A percentile compares a stretch with the other conserved stretches of the same genome.
Evolutionary conservation across 495 filamentous ascomycete species (phyloP).

Genomic region (Aspergillus sclerotiicarbonarius): DNA sequence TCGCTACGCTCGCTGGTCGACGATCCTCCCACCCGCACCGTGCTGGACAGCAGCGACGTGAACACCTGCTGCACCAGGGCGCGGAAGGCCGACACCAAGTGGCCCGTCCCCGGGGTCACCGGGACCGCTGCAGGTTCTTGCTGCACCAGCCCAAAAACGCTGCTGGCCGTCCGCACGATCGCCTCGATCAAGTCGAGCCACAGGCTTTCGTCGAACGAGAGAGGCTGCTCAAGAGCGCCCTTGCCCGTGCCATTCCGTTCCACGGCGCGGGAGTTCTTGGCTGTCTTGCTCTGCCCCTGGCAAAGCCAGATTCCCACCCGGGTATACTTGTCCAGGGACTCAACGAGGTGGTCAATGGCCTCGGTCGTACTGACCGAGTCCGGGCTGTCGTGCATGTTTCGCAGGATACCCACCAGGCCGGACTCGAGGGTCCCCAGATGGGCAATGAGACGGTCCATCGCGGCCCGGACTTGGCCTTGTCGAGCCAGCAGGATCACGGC

Average conservation of each 20-base stretch:
- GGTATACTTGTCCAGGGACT: slow-evolving; percentile 80
- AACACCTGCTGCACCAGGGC: slow-evolving; percentile 85
- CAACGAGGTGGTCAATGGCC: slow-evolving; percentile 59
- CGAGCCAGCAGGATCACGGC: slow-evolving; percentile 87
- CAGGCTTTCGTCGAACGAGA: slow-evolving; percentile 75
- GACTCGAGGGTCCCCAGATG: slow-evolving; percentile 78
- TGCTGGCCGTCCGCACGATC: slow-evolving; percentile 75
- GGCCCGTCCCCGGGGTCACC: slow-evolving; percentile 10
- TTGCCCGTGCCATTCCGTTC: slow-evolving; percentile 38
- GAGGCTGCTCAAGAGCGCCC: slow-evolving; percentile 53
- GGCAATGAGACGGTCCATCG: slow-evolving; percentile 77
- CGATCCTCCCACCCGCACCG: slow-evolving; percentile 37
- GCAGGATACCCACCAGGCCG: slow-evolving; percentile 70
- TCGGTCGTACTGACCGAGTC: slow-evolving; percentile 55
- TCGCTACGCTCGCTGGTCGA: slow-evolving; percentile 48
- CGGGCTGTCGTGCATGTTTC: slow-evolving; percentile 50
- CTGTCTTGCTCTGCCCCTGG: slow-evolving; percentile 77
- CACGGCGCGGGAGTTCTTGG: slow-evolving; percentile 33
- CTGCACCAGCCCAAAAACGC: slow-evolving; percentile 44
- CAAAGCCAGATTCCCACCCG: slow-evolving; percentile 95
- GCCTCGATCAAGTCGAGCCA: slow-evolving; percentile 91
- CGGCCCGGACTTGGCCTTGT: slow-evolving; percentile 80
- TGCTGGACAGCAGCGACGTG: slow-evolving; percentile 77
- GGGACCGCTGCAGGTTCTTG: slow-evolving; percentile 12
- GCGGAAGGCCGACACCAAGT: slow-evolving; percentile 62